Percentiles rank a stretch among this genome's conserved stretches.
Conservation (phyloP, 2,329 filamentous ascomycete genomes). For the Penicillium psychrosexuale region DNA sequence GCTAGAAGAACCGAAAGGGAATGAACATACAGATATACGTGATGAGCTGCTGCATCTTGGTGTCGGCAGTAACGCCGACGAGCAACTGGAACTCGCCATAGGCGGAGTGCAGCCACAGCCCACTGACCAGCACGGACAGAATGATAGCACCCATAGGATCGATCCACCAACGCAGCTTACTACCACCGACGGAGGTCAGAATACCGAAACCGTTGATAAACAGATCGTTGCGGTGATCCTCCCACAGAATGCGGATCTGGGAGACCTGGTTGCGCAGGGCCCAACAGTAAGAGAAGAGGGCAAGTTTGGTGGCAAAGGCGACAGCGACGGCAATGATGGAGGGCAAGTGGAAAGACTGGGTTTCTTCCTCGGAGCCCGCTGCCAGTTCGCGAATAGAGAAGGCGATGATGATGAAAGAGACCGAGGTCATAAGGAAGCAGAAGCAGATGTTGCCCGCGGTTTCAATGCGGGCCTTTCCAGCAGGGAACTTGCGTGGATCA, state of each 20-base stretch:
- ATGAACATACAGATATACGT: conserved; percentile 75
- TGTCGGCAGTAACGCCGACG: conserved; percentile 82
- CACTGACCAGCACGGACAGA: conserved; percentile 72
- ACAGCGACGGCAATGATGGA: conserved; percentile 80
- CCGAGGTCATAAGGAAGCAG: conserved; percentile 91
- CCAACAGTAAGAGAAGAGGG: conserved; percentile 88
- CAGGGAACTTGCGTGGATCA: conserved; percentile 81
- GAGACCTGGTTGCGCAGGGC: conserved; percentile 85
- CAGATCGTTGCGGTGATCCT: conserved; percentile 96
- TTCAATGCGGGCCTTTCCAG: conserved; percentile 89
- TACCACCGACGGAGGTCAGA: conserved; percentile 83
- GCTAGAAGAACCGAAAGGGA: neutral
- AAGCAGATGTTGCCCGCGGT: conserved; percentile 95
- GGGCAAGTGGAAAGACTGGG: conserved; percentile 70
- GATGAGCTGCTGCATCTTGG: conserved; percentile 85
- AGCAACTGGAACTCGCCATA: conserved; percentile 87
- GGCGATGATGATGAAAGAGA: conserved; percentile 88
- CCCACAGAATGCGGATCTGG: conserved; percentile 89
- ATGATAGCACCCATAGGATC: conserved; percentile 89
- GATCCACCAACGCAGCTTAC: conserved; percentile 89
- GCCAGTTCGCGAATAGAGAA: conserved; percentile 73
- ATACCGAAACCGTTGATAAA: conserved; percentile 93
- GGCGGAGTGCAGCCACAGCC: conserved; percentile 79
- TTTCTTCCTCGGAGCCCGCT: conserved; percentile 45
- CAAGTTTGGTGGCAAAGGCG: conserved; percentile 81